Conservation (phyloP, 2,329 filamentous ascomycete species). For the Cladophialophora exuberans region DNA sequence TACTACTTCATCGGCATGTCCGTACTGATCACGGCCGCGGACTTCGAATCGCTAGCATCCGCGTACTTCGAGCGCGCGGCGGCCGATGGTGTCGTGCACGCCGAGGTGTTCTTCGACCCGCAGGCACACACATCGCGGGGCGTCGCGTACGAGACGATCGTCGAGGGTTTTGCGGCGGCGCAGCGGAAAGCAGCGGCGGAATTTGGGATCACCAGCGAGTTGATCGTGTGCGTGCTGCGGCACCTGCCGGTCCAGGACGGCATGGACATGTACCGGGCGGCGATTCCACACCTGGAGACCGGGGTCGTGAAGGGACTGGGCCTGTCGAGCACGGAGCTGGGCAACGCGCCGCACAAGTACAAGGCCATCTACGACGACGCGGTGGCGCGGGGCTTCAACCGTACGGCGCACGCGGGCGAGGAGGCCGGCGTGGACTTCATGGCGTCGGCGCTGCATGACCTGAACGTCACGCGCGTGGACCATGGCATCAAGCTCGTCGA, state of each 20-base stretch:
- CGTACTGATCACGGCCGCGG: constrained; percentile 64
- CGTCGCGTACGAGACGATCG: constrained; percentile 64
- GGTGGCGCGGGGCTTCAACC: constrained; percentile 55
- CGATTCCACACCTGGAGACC: constrained; percentile 45
- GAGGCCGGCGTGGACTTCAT: constrained; percentile 73
- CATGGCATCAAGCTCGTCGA: constrained; percentile 71
- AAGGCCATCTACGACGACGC: constrained; percentile 63
- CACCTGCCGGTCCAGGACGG: constrained; percentile 29
- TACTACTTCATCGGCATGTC: constrained; percentile 81
- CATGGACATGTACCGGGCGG: constrained; percentile 26
- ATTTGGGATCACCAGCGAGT: constrained; percentile 64
- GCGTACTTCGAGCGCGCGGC: constrained; percentile 70
- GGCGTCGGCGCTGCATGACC: constrained; percentile 61
- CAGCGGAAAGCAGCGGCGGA: constrained; percentile 63
- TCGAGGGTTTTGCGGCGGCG: constrained; percentile 65
- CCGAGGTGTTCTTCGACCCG: constrained; percentile 81
- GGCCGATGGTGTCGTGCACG: constrained; percentile 68
- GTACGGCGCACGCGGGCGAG: constrained; percentile 78
- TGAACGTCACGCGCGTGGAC: constrained; percentile 70
- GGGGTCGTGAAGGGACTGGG: constrained; percentile 66
- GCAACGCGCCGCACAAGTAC: constrained; percentile 62
- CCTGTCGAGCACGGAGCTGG: constrained; percentile 66
- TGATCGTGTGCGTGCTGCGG: constrained; percentile 74
- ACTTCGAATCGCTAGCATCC: constrained; percentile 74
- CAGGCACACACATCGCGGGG: constrained; percentile 72